phyloP scores from a whole-genome alignment of 176 grass and related monocot genomes.

The Triticum timopheevii region DNA sequence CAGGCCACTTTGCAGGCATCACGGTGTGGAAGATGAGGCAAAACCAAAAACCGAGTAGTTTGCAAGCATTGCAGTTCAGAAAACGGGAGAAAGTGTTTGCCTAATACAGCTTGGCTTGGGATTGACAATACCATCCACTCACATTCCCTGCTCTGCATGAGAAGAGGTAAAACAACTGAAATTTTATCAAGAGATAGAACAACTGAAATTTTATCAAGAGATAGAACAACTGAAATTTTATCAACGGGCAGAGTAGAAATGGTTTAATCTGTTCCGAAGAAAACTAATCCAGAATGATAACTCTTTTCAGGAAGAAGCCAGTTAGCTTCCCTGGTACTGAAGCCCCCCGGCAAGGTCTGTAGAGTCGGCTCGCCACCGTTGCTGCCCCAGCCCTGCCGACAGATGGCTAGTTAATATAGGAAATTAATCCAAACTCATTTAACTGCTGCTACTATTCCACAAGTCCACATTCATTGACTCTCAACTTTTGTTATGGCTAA shows the following conservation, averaged over 20 bases:
- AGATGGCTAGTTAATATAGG: not conserved
- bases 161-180: not conserved
- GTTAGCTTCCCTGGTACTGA: not conserved
- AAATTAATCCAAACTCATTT: not conserved
- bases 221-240: not conserved
- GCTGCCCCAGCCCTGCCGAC: not conserved
- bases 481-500: not conserved
- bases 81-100: not conserved
- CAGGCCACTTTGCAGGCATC: conserved; percentile 50
- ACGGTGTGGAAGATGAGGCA: conserved; percentile 23
- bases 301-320: not conserved
- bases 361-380: not conserved
- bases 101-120: not conserved
- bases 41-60: not conserved
- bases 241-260: not conserved
- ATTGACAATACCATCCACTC: too few relatives aligned
- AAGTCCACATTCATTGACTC: not conserved
- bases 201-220: not conserved
- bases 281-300: not conserved
- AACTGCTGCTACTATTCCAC: not conserved
- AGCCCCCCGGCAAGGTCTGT: not conserved
- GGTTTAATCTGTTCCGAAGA: not conserved
- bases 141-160: not conserved
- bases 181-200: not conserved
- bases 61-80: conserved; percentile 3